phyloP scores from a whole-genome alignment of 352 stramenopile genomes.

The Pilasporangium apinafurcum region DNA sequence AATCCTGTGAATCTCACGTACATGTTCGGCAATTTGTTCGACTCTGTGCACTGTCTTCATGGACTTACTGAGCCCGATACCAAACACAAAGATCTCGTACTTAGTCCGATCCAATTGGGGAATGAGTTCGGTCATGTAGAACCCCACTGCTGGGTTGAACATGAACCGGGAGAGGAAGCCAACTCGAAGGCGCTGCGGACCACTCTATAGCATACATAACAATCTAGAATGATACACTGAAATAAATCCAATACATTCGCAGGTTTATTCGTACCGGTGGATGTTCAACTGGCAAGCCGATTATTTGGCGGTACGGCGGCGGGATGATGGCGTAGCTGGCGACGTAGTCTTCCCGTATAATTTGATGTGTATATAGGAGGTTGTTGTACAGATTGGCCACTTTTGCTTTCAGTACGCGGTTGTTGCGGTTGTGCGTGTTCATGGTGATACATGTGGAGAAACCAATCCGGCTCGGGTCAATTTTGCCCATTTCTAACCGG shows the following conservation, averaged over 20 bases:
- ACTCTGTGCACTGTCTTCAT: slow-evolving; percentile 36
- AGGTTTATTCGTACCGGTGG: no score
- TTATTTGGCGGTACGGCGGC: slow-evolving; percentile 17
- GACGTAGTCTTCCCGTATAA: slow-evolving; percentile 32
- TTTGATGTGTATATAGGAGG: slow-evolving; percentile 24
- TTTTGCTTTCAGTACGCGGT: slow-evolving; percentile 45
- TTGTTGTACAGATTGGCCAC: slow-evolving; percentile 47
- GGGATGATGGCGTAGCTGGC: slow-evolving; percentile 41
- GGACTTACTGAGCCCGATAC: slow-evolving; percentile 48
- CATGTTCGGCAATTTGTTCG: slow-evolving; percentile 46
- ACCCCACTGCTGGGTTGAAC: slow-evolving; percentile 34
- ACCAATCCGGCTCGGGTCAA: slow-evolving; percentile 47
- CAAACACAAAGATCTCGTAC: slow-evolving; percentile 71
- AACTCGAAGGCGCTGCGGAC: slow-evolving; percentile 32
- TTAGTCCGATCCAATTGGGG: slow-evolving; percentile 38
- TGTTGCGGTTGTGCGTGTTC: slow-evolving; percentile 65
- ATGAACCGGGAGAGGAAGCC: slow-evolving; percentile 68
- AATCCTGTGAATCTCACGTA: slow-evolving; percentile 1
- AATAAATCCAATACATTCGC: neutral
- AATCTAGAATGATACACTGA: neutral
- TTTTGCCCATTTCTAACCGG: slow-evolving; percentile 19
- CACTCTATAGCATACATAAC: slow-evolving; percentile 7
- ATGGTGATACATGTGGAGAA: slow-evolving; percentile 55
- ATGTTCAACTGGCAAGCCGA: neutral
- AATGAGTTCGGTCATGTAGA: slow-evolving; percentile 65